Conservation (phyloP, 495 filamentous ascomycete species). For the Bombardia bombarda region DNA sequence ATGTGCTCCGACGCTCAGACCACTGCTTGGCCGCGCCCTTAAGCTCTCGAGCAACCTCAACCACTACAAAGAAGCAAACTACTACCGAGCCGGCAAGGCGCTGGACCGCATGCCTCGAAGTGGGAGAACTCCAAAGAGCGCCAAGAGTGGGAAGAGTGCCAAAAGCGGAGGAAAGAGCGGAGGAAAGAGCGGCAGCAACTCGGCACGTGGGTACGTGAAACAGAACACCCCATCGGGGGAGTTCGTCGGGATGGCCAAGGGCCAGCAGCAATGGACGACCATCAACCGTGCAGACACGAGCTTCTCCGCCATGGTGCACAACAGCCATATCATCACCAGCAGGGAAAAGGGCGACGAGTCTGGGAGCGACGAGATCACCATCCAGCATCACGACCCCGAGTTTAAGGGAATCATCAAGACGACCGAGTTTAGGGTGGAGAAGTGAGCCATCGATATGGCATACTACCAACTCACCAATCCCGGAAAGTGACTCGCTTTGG, state of each 20-base stretch:
- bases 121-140: slow-evolving; percentile 1
- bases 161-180: not conserved
- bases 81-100: slow-evolving; percentile 22
- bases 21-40: slow-evolving; percentile 27
- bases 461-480: too few species aligned
- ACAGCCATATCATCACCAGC: not conserved
- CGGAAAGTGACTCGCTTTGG: too few species aligned
- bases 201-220: slow-evolving; percentile 3
- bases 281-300: slow-evolving; percentile 3
- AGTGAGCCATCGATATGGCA: too few species aligned
- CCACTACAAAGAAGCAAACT: slow-evolving; percentile 17
- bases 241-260: slow-evolving; percentile 4
- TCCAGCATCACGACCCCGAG: slow-evolving; percentile 1
- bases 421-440: slow-evolving; percentile 11
- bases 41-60: slow-evolving; percentile 8
- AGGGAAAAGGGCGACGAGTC: not conserved
- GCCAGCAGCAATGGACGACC: slow-evolving; percentile 1
- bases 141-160: not conserved
- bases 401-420: slow-evolving; percentile 13
- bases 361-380: slow-evolving; percentile 4
- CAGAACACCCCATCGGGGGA: slow-evolving; percentile 6
- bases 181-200: not conserved
- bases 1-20: slow-evolving; percentile 36
- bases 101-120: slow-evolving; percentile 13
- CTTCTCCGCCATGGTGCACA: slow-evolving; percentile 4